Evolutionary conservation across 2,329 filamentous ascomycete species (phyloP).

Genomic region (Eutypa lata): DNA sequence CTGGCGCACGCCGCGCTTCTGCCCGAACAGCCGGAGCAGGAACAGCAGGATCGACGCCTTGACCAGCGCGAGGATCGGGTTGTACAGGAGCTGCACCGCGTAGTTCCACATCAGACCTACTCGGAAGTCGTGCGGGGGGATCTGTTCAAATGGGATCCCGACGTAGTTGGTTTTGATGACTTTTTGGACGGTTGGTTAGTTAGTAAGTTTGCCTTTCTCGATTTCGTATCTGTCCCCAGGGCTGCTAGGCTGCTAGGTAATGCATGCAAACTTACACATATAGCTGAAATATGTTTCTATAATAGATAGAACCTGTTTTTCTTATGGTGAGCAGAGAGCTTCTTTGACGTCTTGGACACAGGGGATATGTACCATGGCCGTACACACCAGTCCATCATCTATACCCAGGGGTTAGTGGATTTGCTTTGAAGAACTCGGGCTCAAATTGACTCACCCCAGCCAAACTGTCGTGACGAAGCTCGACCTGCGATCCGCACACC

Average conservation of each 20-base stretch:
- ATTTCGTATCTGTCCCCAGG: too few species aligned
- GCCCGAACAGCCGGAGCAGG: constrained; percentile 37
- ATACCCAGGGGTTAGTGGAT: constrained; percentile 5
- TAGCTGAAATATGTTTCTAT: constrained; percentile 19
- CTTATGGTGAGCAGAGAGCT: constrained; percentile 2
- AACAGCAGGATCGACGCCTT: constrained; percentile 45
- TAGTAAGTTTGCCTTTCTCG: too few species aligned
- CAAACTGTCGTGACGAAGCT: constrained; percentile 18
- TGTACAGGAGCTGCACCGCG: constrained; percentile 39
- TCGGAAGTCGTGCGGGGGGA: constrained; percentile 17
- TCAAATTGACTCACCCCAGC: constrained; percentile 9
- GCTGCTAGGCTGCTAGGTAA: too few species aligned
- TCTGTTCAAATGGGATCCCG: constrained; percentile 14
- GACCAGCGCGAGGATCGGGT: constrained; percentile 42
- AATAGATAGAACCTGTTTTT: constrained; percentile 15
- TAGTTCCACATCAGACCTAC: constrained; percentile 31
- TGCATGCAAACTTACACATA: constrained; percentile 21
- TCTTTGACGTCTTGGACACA: neutral
- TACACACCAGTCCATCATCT: constrained; percentile 19
- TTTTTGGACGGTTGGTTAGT: too few species aligned
- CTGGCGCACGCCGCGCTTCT: constrained; percentile 31
- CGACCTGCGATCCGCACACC: constrained; percentile 16
- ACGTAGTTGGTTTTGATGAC: constrained; percentile 21
- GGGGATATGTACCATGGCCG: constrained; percentile 17
- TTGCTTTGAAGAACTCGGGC: neutral